Conservation (phyloP, 2,329 filamentous ascomycete species). For the Penicillium sp. region DNA sequence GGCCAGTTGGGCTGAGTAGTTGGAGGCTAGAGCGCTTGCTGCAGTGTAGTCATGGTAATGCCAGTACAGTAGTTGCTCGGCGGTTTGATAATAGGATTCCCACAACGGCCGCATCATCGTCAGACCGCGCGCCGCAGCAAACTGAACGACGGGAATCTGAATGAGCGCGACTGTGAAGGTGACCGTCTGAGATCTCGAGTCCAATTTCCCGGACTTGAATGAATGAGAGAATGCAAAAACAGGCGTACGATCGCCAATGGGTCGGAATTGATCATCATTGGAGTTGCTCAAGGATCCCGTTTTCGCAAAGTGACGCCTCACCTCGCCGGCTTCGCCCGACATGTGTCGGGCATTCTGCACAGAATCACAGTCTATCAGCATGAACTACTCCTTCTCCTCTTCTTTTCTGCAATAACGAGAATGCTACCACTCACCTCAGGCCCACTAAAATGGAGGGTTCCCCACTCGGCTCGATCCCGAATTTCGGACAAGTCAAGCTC, state of each 20-base stretch:
- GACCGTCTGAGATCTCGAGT: slow-evolving; percentile 47
- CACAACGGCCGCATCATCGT: slow-evolving; percentile 75
- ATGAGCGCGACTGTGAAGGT: slow-evolving; percentile 71
- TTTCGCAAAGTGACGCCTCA: slow-evolving; percentile 65
- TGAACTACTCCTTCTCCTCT: too few species aligned
- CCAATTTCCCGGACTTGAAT: slow-evolving; percentile 48
- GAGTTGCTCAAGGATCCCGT: slow-evolving; percentile 61
- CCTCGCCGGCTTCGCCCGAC: slow-evolving; percentile 58
- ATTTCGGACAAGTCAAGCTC: slow-evolving; percentile 70
- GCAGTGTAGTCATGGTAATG: slow-evolving; percentile 69
- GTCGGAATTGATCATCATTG: slow-evolving; percentile 61
- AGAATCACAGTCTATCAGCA: slow-evolving; percentile 7
- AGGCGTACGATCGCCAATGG: slow-evolving; percentile 70
- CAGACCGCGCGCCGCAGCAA: slow-evolving; percentile 66
- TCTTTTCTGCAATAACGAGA: too few species aligned
- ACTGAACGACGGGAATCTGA: slow-evolving; percentile 74
- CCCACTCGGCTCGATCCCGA: slow-evolving; percentile 75
- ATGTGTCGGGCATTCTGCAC: slow-evolving; percentile 58
- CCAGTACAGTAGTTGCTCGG: slow-evolving; percentile 61
- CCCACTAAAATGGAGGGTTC: slow-evolving; percentile 68
- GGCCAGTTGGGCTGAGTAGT: slow-evolving; percentile 67
- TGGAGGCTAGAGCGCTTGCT: slow-evolving; percentile 58
- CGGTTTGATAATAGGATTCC: slow-evolving; percentile 64
- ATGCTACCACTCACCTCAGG: slow-evolving; percentile 44
- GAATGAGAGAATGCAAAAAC: slow-evolving; percentile 72